These are phyloP conservation scores for Hymenoscyphus occultus DNA, from an alignment of 2,329 filamentous ascomycete genomes.

Conservation along the genomic window DNA sequence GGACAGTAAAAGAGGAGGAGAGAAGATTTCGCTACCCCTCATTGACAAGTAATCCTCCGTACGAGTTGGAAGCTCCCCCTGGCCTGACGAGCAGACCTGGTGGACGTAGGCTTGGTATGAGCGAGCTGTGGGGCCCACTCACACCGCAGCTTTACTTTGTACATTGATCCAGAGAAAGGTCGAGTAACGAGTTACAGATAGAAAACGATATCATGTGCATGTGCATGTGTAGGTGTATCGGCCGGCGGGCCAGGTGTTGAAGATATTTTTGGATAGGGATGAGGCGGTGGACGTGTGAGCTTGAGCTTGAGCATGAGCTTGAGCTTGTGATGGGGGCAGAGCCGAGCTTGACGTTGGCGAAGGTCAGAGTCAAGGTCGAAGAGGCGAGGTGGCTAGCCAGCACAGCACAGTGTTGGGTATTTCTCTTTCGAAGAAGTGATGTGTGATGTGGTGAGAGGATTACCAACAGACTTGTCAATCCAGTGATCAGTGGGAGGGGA, in stretches of 20 bases:
- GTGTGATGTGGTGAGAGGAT: background rate
- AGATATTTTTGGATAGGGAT: background rate
- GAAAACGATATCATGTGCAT: background rate
- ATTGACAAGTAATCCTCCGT: background rate
- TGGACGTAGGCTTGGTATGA: no score
- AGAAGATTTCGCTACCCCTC: background rate
- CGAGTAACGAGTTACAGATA: background rate
- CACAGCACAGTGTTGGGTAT: no score
- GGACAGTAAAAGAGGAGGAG: background rate
- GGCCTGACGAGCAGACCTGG: background rate
- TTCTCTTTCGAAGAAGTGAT: background rate
- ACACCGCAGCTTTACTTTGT: background rate
- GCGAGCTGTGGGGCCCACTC: background rate
- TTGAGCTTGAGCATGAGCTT: background rate
- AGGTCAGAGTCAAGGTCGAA: background rate
- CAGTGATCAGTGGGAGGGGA: background rate
- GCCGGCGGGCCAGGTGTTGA: background rate
- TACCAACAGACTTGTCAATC: background rate
- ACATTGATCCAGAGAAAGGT: background rate
- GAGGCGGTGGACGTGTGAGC: background rate
- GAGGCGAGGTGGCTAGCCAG: background rate
- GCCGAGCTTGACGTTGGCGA: background rate
- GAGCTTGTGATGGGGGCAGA: slow-evolving; percentile 1
- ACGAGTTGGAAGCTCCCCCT: background rate
- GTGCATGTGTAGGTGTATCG: no score